These are phyloP conservation scores for Oldenlandia corymbosa DNA, from an alignment of 257 asterid species.

Conservation along the genomic window DNA sequence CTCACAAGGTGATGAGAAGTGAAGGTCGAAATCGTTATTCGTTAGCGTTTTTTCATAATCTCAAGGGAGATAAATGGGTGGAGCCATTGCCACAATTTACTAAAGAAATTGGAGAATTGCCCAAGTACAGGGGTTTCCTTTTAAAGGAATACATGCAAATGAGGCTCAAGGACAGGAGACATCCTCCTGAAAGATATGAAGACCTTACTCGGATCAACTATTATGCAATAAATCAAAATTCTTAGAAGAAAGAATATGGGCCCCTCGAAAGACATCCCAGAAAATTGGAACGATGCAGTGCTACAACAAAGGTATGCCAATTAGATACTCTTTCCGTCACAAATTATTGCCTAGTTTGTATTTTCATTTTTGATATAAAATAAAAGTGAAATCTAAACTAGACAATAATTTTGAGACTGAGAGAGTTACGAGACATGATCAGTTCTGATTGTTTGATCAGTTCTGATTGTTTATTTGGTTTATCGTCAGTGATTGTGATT, in stretches of 20 bases:
- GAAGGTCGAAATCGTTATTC: slow-evolving; percentile 31
- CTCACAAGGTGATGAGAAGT: slow-evolving; percentile 34
- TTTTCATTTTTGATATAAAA: too few relatives aligned
- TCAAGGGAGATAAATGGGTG: slow-evolving; percentile 39
- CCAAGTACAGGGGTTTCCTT: slow-evolving; percentile 32
- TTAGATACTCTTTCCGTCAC: too few relatives aligned
- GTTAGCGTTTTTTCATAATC: slow-evolving; percentile 33
- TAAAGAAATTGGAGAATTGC: slow-evolving; percentile 27
- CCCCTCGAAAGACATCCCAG: too few relatives aligned
- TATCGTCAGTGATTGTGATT: too few relatives aligned
- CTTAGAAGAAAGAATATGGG: not conserved
- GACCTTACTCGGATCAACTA: slow-evolving; percentile 28
- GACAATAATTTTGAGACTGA: too few relatives aligned
- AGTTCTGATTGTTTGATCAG: too few relatives aligned
- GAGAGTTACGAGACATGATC: too few relatives aligned
- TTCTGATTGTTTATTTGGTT: too few relatives aligned
- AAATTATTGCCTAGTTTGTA: too few relatives aligned
- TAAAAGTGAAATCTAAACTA: too few relatives aligned
- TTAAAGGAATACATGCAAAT: slow-evolving; percentile 26
- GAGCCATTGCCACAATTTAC: slow-evolving; percentile 45
- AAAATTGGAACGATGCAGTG: too few relatives aligned
- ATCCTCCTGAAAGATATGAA: slow-evolving; percentile 34
- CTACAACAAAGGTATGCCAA: too few relatives aligned
- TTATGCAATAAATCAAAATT: slow-evolving; percentile 18
- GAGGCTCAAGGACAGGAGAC: slow-evolving; percentile 32